A percentile compares a stretch with the other conserved stretches of the same genome.
Conservation (phyloP, 768 basidiomycete species). For the Neoboletus subvelutipes region DNA sequence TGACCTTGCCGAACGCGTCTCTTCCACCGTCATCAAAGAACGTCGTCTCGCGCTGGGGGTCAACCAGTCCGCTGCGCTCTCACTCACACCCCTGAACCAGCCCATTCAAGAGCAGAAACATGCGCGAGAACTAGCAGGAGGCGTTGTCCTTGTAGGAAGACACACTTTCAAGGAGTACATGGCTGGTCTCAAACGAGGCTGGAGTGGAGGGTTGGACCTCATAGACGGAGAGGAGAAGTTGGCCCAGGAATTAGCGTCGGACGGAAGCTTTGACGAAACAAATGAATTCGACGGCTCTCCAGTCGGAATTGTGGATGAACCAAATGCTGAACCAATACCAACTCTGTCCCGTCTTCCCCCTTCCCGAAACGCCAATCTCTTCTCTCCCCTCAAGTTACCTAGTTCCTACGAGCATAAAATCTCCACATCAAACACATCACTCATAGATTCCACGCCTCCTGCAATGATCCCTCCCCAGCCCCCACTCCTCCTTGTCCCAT, state of each 20-base stretch:
- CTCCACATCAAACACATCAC: constrained; percentile 21
- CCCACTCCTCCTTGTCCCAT: constrained; percentile 75
- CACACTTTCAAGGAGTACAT: constrained; percentile 95
- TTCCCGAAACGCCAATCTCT: constrained; percentile 32
- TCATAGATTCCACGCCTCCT: constrained; percentile 48
- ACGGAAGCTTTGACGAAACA: constrained; percentile 77
- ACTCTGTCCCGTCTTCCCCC: constrained; percentile 38
- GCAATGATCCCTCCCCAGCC: constrained; percentile 67
- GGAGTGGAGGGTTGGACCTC: constrained; percentile 68
- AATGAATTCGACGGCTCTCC: constrained; percentile 32
- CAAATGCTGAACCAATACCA: constrained; percentile 42
- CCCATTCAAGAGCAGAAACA: constrained; percentile 51
- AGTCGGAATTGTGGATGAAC: constrained; percentile 25
- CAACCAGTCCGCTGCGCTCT: constrained; percentile 45
- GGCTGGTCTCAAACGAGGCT: constrained; percentile 81
- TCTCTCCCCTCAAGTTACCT: constrained; percentile 34
- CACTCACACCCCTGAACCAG: constrained; percentile 51
- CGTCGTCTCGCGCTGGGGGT: constrained; percentile 68
- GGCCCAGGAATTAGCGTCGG: constrained; percentile 63
- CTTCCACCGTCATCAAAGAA: constrained; percentile 67
- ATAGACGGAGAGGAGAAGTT: constrained; percentile 71
- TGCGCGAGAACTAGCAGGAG: constrained; percentile 71
- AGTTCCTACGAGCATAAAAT: constrained; percentile 19
- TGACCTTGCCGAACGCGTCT: constrained; percentile 75
- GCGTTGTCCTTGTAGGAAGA: constrained; percentile 82